Percentiles rank a stretch among this genome's conserved stretches.
Conservation (phyloP, 352 stramenopile species). For the Phytopythium montanum region DNA sequence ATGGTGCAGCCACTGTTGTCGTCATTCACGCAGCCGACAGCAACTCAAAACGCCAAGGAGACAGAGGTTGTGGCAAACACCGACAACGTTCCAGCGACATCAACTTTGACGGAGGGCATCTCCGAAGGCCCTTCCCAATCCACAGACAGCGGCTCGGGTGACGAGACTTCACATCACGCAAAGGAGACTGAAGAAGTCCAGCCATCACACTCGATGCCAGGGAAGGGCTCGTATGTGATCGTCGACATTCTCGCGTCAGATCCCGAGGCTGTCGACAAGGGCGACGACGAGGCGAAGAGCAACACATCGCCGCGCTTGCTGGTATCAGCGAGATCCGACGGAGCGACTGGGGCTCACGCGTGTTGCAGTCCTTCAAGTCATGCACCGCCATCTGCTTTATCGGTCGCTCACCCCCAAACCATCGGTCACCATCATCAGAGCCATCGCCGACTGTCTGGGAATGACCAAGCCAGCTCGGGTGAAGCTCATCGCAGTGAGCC, state of each 20-base stretch:
- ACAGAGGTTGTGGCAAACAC: neutral
- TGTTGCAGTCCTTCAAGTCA: neutral
- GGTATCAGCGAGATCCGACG: neutral
- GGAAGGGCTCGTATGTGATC: neutral
- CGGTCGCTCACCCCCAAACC: neutral
- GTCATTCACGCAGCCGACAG: slow-evolving; percentile 23
- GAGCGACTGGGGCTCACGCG: neutral
- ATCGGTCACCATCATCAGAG: neutral
- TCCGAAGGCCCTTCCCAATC: neutral
- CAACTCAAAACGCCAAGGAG: slow-evolving; percentile 13
- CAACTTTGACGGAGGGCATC: neutral
- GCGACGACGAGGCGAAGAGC: neutral
- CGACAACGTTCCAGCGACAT: neutral
- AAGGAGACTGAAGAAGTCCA: neutral
- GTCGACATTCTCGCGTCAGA: neutral
- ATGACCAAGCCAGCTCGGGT: neutral
- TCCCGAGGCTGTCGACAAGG: neutral
- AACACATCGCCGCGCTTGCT: neutral
- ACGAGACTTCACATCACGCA: neutral
- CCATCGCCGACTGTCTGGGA: neutral
- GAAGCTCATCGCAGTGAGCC: neutral
- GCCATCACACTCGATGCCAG: neutral
- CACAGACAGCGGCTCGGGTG: neutral
- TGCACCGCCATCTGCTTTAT: neutral
- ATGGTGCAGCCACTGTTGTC: slow-evolving; percentile 56